Base-by-base conservation (phyloP, 805 yeast genomes). In the Saccharomycopsis capsularis region DNA sequence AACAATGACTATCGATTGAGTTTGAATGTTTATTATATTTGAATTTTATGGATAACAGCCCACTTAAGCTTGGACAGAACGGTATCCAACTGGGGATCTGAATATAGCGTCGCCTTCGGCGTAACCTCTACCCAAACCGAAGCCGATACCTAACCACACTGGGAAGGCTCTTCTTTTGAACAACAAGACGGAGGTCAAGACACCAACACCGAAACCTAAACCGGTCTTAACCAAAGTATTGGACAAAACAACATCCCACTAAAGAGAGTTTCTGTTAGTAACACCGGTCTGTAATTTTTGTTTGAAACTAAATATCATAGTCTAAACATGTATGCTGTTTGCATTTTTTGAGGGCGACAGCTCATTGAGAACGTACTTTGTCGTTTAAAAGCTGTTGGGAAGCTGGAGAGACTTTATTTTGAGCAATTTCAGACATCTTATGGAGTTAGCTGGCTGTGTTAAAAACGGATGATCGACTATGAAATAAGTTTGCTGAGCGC, bases 61-160 rank as follows among this genome's bases (percentile, higher is more conserved):
- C n/a, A n/a, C n/a, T n/a, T 67, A 85, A 52, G 87, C 86, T 62
- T 79, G 80, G 51, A 82, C 79, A 46, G 80, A 71, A 75, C 95
- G 82, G 55, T 82, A 65, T 49, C 95, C 95, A 55, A 83, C 86
- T 49, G 75, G 71, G 13, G 87, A 77, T 71, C 97, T 83, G 78
- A 93, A 91, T 50, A 90, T 85, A 53, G 97, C 95, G 63, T 93
- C 98, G 54, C 98, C 99, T 72, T 93, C 99, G 53, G 98, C 81
- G 69, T 89, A 93, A 47, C 96, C 96, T 73, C 96, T 84, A 57
- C 99, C 99, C 55, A 90, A 76, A 57, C 99, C 99, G 61, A 93
- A 91, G 35, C 99, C 99, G 56, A 89, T 70, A 57, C 99, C 99
- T 54, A 91, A 69, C 95, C 97, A 90, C 39, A 91, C 98, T 48